These are phyloP conservation scores for Hyphodiscus hymeniophilus DNA, from an alignment of 495 filamentous ascomycete species.

Conservation along the genomic window DNA sequence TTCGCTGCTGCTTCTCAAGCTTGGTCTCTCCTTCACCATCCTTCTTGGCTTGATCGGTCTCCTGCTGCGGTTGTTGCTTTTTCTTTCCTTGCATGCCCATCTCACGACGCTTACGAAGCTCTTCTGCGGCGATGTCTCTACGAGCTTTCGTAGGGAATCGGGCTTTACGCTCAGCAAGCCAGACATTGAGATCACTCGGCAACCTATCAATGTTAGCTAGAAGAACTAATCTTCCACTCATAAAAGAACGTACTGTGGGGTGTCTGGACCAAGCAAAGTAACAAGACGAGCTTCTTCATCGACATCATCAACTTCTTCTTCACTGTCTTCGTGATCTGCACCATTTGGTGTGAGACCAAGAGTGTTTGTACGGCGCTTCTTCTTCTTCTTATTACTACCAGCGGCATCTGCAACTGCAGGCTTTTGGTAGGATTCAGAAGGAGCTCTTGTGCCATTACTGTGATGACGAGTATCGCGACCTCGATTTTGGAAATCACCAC, in stretches of 20 bases:
- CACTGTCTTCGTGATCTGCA: slow-evolving; percentile 64
- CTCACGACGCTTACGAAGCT: slow-evolving; percentile 20
- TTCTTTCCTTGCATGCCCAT: slow-evolving; percentile 7
- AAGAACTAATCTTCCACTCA: slow-evolving; percentile 21
- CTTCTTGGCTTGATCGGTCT: slow-evolving; percentile 6
- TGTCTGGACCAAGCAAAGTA: slow-evolving; percentile 29
- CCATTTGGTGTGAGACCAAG: slow-evolving; percentile 71
- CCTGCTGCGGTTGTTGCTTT: slow-evolving; percentile 6
- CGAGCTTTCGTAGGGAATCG: slow-evolving; percentile 69
- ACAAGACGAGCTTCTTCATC: slow-evolving; percentile 55
- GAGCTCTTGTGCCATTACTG: slow-evolving; percentile 31
- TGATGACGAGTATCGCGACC: slow-evolving; percentile 34
- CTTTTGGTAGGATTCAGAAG: slow-evolving; percentile 46
- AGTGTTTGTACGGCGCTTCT: slow-evolving; percentile 69
- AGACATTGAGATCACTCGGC: slow-evolving; percentile 62
- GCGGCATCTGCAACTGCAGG: slow-evolving; percentile 45
- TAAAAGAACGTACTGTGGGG: slow-evolving; percentile 21
- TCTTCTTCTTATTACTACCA: slow-evolving; percentile 55
- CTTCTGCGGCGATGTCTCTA: slow-evolving; percentile 40
- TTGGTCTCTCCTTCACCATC: slow-evolving; percentile 25
- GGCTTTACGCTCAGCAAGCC: slow-evolving; percentile 72
- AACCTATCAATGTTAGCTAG: slow-evolving; percentile 34
- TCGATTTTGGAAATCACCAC: slow-evolving; percentile 29
- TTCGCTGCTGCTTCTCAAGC: slow-evolving; percentile 36
- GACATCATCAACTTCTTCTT: slow-evolving; percentile 59